A percentile compares a stretch with the other conserved stretches of the same genome.
These are phyloP conservation scores for Stromatinia cepivora DNA, from an alignment of 2,329 filamentous ascomycete species.

Conservation along the genomic window DNA sequence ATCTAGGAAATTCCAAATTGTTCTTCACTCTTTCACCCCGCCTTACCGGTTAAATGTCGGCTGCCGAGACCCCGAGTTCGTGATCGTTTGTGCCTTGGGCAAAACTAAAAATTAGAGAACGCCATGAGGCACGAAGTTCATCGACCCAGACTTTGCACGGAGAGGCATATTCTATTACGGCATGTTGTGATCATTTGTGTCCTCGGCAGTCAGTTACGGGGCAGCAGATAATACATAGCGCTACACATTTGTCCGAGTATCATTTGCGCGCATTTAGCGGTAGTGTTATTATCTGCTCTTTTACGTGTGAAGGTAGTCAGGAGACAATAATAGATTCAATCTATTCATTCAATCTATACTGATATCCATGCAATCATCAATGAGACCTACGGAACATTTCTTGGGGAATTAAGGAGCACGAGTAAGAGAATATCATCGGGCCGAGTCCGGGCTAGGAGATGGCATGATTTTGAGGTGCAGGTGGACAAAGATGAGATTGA, in stretches of 20 bases:
- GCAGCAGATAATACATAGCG: not conserved
- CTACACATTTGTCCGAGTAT: not conserved
- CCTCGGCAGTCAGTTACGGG: not conserved
- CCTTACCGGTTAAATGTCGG: constrained; percentile 13
- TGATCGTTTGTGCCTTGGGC: not conserved
- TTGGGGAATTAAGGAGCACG: not conserved
- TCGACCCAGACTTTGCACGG: not conserved
- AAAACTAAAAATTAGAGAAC: not conserved
- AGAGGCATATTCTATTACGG: not conserved
- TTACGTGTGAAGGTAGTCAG: not conserved
- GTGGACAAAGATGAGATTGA: constrained; percentile 7
- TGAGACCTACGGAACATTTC: not conserved
- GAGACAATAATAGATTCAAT: not conserved
- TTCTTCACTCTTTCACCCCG: constrained; percentile 10
- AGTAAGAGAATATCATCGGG: not conserved
- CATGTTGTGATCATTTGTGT: not conserved
- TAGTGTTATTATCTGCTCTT: not conserved
- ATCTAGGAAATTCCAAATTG: constrained; percentile 3
- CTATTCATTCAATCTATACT: not conserved
- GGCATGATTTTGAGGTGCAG: not conserved
- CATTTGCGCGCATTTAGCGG: constrained; percentile 1
- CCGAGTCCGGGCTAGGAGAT: constrained; percentile 14
- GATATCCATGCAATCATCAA: not conserved
- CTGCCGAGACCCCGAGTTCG: too few species aligned
- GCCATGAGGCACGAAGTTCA: not conserved